These are phyloP conservation scores for Centella asiatica DNA, from an alignment of 129 eudicot genomes.

Conservation along the genomic window DNA sequence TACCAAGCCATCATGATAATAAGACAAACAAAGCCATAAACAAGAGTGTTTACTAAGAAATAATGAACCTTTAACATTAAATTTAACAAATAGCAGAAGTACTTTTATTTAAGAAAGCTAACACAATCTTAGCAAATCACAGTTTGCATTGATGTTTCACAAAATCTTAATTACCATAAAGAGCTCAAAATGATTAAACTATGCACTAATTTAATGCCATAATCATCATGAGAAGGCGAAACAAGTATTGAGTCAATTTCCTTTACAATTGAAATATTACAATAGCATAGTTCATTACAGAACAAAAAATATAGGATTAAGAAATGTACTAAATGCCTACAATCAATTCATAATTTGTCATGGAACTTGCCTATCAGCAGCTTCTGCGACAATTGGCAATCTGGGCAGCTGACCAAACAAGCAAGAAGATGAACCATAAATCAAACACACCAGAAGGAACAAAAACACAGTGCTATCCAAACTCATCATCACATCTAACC, in stretches of 20 bases:
- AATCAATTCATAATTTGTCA: slow-evolving; percentile 10
- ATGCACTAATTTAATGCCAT: background rate
- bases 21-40: no score
- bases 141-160: no score
- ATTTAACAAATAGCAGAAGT: no score
- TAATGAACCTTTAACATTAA: no score
- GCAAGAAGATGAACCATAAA: slow-evolving; percentile 73
- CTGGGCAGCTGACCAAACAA: slow-evolving; percentile 76
- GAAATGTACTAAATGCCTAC: background rate
- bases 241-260: background rate
- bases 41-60: no score
- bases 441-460: slow-evolving; percentile 75
- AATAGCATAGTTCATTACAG: background rate
- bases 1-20: no score
- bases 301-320: background rate
- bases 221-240: background rate
- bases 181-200: background rate
- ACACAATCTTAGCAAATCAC: no score
- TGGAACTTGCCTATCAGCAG: slow-evolving; percentile 95
- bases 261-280: background rate
- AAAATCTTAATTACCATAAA: background rate
- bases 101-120: no score
- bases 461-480: slow-evolving; percentile 92
- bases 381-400: slow-evolving; percentile 95
- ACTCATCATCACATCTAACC: slow-evolving; percentile 90